A percentile compares a stretch with the other conserved stretches of the same genome.
Evolutionary conservation across 768 basidiomycete species (phyloP).

Genomic region (Mrakia blollopis): DNA sequence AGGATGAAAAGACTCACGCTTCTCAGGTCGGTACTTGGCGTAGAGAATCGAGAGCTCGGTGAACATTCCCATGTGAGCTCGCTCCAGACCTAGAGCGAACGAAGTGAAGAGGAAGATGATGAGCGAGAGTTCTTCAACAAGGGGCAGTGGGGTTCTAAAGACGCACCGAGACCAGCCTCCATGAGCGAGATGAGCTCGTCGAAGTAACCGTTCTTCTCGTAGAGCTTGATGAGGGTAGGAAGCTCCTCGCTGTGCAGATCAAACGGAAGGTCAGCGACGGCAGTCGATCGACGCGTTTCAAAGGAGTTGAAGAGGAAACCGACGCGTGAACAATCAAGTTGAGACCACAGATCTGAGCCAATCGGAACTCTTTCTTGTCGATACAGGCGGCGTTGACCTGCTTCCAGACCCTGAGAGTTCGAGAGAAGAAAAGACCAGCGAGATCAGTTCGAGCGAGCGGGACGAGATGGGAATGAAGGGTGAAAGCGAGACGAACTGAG

Average conservation of each 20-base stretch:
- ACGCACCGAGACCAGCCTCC: slow-evolving; percentile 79
- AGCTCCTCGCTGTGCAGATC: slow-evolving; percentile 75
- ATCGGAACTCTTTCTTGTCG: slow-evolving; percentile 92
- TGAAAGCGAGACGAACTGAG: slow-evolving; percentile 60
- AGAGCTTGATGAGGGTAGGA: slow-evolving; percentile 63
- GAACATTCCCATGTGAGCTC: slow-evolving; percentile 99
- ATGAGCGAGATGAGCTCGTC: slow-evolving; percentile 86
- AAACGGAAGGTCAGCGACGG: slow-evolving; percentile 31
- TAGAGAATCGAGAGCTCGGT: slow-evolving; percentile 87
- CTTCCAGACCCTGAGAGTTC: slow-evolving; percentile 99
- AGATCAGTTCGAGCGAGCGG: not conserved
- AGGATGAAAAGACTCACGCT: slow-evolving; percentile 56
- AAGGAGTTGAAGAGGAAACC: slow-evolving; percentile 23
- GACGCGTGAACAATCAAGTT: slow-evolving; percentile 90
- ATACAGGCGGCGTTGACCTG: slow-evolving; percentile 98
- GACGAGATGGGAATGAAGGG: not conserved
- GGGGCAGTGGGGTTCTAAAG: not conserved
- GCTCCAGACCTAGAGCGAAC: slow-evolving; percentile 64
- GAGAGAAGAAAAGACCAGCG: not conserved
- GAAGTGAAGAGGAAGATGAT: not conserved
- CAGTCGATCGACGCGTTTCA: slow-evolving; percentile 7
- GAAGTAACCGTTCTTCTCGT: slow-evolving; percentile 87
- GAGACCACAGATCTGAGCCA: slow-evolving; percentile 98
- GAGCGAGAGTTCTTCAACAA: not conserved
- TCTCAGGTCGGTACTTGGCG: slow-evolving; percentile 91